phyloP scores from a whole-genome alignment of 2,329 filamentous ascomycete genomes.

The Sclerotinia trifoliorum region DNA sequence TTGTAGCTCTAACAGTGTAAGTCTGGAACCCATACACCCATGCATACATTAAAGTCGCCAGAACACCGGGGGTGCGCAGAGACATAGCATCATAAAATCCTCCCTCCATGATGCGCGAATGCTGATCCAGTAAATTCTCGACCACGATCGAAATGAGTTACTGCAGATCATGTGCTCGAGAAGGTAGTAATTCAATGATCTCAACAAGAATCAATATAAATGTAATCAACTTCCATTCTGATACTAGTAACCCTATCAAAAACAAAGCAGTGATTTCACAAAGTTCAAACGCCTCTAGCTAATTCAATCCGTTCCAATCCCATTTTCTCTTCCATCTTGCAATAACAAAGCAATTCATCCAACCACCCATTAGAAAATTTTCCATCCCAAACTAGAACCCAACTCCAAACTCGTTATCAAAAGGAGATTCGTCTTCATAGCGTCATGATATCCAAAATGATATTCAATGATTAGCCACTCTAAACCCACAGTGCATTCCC shows the following conservation, averaged over 20 bases:
- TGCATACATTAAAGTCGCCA: too few species aligned
- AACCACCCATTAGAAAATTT: constrained; percentile 3
- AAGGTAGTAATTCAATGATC: neutral
- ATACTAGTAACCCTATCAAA: constrained; percentile 4
- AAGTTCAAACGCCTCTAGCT: constrained; percentile 13
- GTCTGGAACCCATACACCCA: too few species aligned
- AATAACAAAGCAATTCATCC: constrained; percentile 12
- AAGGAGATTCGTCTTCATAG: constrained; percentile 9
- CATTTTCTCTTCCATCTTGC: constrained; percentile 15
- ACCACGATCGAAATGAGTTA: neutral
- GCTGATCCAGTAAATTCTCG: neutral
- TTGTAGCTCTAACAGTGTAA: too few species aligned
- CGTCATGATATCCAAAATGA: constrained; percentile 15
- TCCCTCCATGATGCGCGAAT: neutral
- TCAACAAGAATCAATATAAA: neutral
- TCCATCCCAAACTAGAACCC: constrained; percentile 3
- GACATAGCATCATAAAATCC: neutral
- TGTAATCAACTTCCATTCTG: neutral
- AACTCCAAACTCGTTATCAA: constrained; percentile 10
- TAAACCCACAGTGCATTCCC: neutral
- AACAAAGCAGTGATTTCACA: neutral
- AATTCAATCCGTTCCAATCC: constrained; percentile 4
- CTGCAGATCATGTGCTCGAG: neutral
- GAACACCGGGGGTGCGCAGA: too few species aligned
- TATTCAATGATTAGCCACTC: constrained; percentile 18